Conservation (phyloP, 768 basidiomycete species). For the Pleurotus citrinopileatus region DNA sequence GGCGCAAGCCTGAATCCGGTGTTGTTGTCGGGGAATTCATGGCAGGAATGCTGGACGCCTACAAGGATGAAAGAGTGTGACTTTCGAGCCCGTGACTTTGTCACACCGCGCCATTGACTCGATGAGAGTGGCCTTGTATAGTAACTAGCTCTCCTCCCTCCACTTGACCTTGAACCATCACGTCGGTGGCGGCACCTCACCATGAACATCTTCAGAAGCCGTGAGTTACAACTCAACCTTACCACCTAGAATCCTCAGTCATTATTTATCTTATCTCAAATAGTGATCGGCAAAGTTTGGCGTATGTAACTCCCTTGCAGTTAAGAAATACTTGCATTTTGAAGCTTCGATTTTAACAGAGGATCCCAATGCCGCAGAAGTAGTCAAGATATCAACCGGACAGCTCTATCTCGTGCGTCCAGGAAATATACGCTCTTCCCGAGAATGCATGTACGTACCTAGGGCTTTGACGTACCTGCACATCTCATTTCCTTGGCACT, state of each 20-base stretch:
- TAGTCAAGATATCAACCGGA: constrained; percentile 90
- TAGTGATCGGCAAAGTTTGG: constrained; percentile 93
- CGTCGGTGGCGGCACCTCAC: constrained; percentile 14
- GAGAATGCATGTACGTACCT: constrained; percentile 91
- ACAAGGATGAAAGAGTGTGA: background rate
- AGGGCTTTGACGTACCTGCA: background rate
- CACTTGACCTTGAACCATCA: background rate
- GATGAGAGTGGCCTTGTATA: background rate
- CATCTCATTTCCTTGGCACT: background rate
- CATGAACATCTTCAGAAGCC: constrained; percentile 85
- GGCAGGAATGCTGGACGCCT: too few species aligned
- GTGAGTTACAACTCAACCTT: constrained; percentile 41
- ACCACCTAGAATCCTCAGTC: constrained; percentile 7
- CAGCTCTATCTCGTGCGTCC: constrained; percentile 90
- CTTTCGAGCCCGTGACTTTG: background rate
- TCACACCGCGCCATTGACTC: constrained; percentile 10
- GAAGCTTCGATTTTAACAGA: constrained; percentile 47
- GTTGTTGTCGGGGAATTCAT: background rate
- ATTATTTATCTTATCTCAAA: constrained; percentile 8
- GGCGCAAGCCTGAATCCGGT: background rate
- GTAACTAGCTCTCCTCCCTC: constrained; percentile 12
- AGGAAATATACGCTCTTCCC: constrained; percentile 84
- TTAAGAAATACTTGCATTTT: constrained; percentile 15
- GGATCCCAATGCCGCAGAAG: constrained; percentile 92
- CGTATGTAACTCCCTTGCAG: constrained; percentile 53